phyloP scores from a whole-genome alignment of 192 early-diverging fungal genomes.

The Phlyctochytrium bullatum region DNA sequence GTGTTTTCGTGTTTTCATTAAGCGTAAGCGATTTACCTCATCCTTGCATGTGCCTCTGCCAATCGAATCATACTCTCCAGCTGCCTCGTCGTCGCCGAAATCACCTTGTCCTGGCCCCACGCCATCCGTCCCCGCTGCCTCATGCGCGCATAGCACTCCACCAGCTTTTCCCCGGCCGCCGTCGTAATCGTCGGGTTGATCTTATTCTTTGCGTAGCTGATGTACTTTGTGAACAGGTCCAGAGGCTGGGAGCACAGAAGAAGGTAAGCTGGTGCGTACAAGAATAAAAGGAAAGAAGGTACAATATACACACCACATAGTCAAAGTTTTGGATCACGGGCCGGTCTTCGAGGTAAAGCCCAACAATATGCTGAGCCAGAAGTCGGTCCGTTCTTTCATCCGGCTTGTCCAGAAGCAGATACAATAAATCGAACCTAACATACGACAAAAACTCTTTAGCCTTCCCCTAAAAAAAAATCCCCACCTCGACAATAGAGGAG shows the following conservation, averaged over 20 bases:
- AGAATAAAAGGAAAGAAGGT: constrained; percentile 4
- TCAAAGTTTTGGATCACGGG: constrained; percentile 26
- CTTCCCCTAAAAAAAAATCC: constrained; percentile 3
- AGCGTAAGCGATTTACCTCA: no score
- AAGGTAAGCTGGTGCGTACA: constrained; percentile 6
- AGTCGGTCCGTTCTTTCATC: constrained; percentile 83
- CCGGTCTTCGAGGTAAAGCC: constrained; percentile 75
- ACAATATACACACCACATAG: constrained; percentile 39
- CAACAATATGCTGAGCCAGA: constrained; percentile 84
- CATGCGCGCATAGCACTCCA: constrained; percentile 79
- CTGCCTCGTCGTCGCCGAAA: constrained; percentile 90
- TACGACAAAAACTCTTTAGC: not conserved
- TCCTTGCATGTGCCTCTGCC: constrained; percentile 86
- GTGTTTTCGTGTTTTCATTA: constrained; percentile 8
- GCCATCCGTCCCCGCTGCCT: constrained; percentile 64
- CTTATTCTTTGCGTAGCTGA: constrained; percentile 79
- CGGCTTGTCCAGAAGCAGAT: constrained; percentile 85
- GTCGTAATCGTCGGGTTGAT: constrained; percentile 70
- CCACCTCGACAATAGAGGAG: constrained; percentile 87
- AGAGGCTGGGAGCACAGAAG: constrained; percentile 50
- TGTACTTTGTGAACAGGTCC: constrained; percentile 86
- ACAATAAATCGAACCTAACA: constrained; percentile 91
- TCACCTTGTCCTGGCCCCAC: constrained; percentile 27
- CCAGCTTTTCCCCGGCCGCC: constrained; percentile 74
- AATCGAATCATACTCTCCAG: constrained; percentile 97